A percentile compares a stretch with the other conserved stretches of the same genome.
These are phyloP conservation scores for Amniculicola lignicola DNA, from an alignment of 495 filamentous ascomycete genomes.

Conservation along the genomic window DNA sequence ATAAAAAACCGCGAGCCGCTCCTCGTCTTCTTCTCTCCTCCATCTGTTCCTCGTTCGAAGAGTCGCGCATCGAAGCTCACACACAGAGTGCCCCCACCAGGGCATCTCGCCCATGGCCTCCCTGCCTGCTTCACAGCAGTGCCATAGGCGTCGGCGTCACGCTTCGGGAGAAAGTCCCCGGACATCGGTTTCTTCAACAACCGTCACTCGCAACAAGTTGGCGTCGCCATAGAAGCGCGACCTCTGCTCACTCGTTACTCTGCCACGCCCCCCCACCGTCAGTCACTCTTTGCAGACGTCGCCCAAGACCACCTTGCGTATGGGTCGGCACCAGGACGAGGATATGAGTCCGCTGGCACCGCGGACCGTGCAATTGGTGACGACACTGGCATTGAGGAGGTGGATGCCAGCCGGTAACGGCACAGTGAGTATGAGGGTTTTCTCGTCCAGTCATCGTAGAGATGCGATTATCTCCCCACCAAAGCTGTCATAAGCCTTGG, in stretches of 20 bases:
- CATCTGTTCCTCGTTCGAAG: slow-evolving; percentile 89
- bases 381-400: slow-evolving; percentile 43
- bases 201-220: slow-evolving; percentile 73
- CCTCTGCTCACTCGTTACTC: slow-evolving; percentile 51
- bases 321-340: slow-evolving; percentile 62
- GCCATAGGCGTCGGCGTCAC: no score
- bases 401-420: slow-evolving; percentile 39
- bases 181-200: slow-evolving; percentile 62
- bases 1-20: slow-evolving; percentile 35
- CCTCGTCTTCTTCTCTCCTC: slow-evolving; percentile 41
- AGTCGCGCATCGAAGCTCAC: slow-evolving; percentile 99
- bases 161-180: slow-evolving; percentile 99
- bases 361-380: slow-evolving; percentile 31
- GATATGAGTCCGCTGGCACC: slow-evolving; percentile 78
- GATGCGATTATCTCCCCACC: slow-evolving; percentile 84
- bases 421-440: slow-evolving; percentile 44
- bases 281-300: slow-evolving; percentile 44
- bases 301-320: slow-evolving; percentile 24
- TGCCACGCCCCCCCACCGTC: slow-evolving; percentile 39
- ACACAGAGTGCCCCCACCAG: slow-evolving; percentile 64
- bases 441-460: slow-evolving; percentile 94
- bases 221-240: slow-evolving; percentile 98
- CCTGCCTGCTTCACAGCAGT: no score
- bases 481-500: slow-evolving; percentile 17
- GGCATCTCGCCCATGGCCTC: no score